phyloP scores from a whole-genome alignment of 2,329 filamentous ascomycete species.

The Penicillium sp. region DNA sequence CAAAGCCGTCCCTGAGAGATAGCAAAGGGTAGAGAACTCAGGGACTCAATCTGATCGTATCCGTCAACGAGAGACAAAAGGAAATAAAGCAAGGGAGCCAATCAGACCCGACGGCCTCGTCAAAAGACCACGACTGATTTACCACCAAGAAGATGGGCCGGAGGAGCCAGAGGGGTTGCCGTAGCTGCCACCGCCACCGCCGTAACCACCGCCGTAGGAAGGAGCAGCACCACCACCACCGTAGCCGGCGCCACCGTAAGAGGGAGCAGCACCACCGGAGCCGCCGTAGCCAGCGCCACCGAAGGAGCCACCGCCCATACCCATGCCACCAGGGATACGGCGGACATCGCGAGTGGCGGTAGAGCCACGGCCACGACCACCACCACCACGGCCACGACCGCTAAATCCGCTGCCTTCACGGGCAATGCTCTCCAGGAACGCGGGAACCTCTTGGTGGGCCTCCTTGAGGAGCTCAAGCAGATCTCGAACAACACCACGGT shows the following conservation, averaged over 20 bases:
- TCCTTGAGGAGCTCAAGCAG: slow-evolving; percentile 98
- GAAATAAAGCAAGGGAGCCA: slow-evolving; percentile 36
- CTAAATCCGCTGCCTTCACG: slow-evolving; percentile 84
- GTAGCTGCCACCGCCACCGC: slow-evolving; percentile 44
- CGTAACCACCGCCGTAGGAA: slow-evolving; percentile 30
- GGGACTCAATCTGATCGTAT: slow-evolving; percentile 43
- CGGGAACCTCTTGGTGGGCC: slow-evolving; percentile 92
- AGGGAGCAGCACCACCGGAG: slow-evolving; percentile 27
- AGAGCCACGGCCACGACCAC: slow-evolving; percentile 60
- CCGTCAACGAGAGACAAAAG: slow-evolving; percentile 37
- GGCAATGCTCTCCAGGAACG: slow-evolving; percentile 95
- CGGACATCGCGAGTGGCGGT: slow-evolving; percentile 83
- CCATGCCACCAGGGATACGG: slow-evolving; percentile 57
- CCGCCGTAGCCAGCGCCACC: slow-evolving; percentile 30
- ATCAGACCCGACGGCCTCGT: slow-evolving; percentile 43
- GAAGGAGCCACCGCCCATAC: slow-evolving; percentile 36
- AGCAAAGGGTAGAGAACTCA: slow-evolving; percentile 29
- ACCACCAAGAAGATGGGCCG: slow-evolving; percentile 54
- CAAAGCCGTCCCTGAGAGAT: slow-evolving; percentile 43
- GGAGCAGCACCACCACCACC: slow-evolving; percentile 31
- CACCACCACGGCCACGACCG: slow-evolving; percentile 69
- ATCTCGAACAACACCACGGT: slow-evolving; percentile 95
- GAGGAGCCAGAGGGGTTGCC: slow-evolving; percentile 52
- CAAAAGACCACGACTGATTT: slow-evolving; percentile 43
- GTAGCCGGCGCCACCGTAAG: slow-evolving; percentile 33